A percentile compares a stretch with the other conserved stretches of the same genome.
Conservation (phyloP, 2,329 filamentous ascomycete species). For the Arthrinium puccinioides region DNA sequence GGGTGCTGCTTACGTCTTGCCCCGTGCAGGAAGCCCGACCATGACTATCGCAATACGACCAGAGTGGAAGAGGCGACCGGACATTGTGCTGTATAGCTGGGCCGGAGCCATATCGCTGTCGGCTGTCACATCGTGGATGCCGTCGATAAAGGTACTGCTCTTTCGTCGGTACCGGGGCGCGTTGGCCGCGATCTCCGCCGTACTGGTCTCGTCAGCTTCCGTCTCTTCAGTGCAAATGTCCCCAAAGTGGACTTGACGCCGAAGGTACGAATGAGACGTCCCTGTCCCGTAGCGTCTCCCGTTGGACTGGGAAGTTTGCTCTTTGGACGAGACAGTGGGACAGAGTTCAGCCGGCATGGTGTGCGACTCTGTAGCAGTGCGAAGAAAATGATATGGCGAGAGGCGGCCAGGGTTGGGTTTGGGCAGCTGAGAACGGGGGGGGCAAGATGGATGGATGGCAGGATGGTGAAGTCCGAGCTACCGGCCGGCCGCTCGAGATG, state of each 20-base stretch:
- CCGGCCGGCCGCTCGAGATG: too few species aligned
- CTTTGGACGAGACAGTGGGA: too few species aligned
- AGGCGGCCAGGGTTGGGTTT: too few species aligned
- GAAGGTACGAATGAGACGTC: not conserved
- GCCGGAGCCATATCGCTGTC: constrained; percentile 81
- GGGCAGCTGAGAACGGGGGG: too few species aligned
- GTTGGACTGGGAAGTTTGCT: not conserved
- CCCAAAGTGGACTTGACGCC: constrained; percentile 11
- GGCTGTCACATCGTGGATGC: constrained; percentile 86
- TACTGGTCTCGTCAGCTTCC: constrained; percentile 45
- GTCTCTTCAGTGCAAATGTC: constrained; percentile 10
- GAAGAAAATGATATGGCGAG: too few species aligned
- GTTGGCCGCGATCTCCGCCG: constrained; percentile 85
- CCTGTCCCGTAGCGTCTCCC: not conserved
- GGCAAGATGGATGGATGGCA: too few species aligned
- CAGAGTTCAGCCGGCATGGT: too few species aligned
- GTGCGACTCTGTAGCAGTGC: too few species aligned
- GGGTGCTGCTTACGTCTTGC: constrained; percentile 69
- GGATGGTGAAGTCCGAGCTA: too few species aligned
- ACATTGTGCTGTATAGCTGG: constrained; percentile 97
- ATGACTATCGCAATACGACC: constrained; percentile 96
- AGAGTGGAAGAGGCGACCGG: constrained; percentile 91
- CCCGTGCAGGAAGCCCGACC: constrained; percentile 87
- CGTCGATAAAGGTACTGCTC: constrained; percentile 95
- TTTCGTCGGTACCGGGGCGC: constrained; percentile 84